Percentiles rank a stretch among this genome's conserved stretches.
Evolutionary conservation across 2,329 filamentous ascomycete genomes (phyloP).

Genomic region (Aureobasidium leucospermi): DNA sequence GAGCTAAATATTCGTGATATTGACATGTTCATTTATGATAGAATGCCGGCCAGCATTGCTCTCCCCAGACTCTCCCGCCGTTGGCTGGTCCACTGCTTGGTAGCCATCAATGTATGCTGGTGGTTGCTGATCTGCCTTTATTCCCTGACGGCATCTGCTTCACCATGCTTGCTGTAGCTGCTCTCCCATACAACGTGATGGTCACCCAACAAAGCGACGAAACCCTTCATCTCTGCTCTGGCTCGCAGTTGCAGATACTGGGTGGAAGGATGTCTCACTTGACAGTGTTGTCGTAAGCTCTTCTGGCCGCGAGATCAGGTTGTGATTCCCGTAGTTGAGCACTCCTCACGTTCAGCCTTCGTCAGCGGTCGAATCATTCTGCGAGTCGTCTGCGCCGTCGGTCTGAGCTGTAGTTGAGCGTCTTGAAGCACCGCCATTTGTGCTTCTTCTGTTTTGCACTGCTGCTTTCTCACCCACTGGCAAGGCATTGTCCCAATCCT

Average conservation of each 20-base stretch:
- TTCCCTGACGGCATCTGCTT: background rate
- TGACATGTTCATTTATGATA: background rate
- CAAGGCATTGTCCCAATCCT: conserved; percentile 43
- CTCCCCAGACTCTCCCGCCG: background rate
- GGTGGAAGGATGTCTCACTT: no score
- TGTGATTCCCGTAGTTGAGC: background rate
- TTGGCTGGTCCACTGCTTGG: background rate
- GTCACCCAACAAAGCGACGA: no score
- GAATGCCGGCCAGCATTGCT: background rate
- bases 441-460: conserved; percentile 14
- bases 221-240: no score
- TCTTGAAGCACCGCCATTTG: conserved; percentile 12
- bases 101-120: background rate
- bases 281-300: no score
- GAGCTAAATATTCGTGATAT: background rate
- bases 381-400: conserved; percentile 17
- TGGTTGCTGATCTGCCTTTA: background rate
- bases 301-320: background rate
- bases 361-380: conserved; percentile 12
- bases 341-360: conserved; percentile 7
- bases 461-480: conserved; percentile 48
- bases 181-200: no score
- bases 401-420: conserved; percentile 18
- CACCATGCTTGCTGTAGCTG: background rate
- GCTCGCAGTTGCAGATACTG: no score